phyloP scores from a whole-genome alignment of 176 grass and related monocot species.

The Musa beccarii region DNA sequence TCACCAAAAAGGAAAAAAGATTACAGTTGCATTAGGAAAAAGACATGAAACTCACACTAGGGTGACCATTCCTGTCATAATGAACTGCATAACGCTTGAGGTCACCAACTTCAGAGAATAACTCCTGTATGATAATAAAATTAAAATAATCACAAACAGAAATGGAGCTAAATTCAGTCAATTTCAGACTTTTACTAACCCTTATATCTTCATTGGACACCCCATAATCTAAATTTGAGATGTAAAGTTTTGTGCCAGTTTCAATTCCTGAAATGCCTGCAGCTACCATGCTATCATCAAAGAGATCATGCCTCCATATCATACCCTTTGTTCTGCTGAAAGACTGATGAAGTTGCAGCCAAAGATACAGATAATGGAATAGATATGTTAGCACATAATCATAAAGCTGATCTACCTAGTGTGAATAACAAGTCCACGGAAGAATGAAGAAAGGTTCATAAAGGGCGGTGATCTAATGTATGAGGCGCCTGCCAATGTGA shows the following conservation, averaged over 20 bases:
- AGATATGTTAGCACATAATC: constrained; percentile 45
- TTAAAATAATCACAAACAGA: background rate
- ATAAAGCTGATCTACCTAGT: constrained; percentile 18
- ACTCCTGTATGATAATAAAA: constrained; percentile 45
- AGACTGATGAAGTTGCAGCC: constrained; percentile 79
- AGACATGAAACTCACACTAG: constrained; percentile 54
- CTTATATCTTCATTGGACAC: constrained; percentile 91
- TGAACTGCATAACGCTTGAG: constrained; percentile 94
- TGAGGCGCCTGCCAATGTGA: no score
- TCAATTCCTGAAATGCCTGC: constrained; percentile 61
- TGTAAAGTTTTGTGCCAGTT: constrained; percentile 81
- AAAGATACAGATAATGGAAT: constrained; percentile 41
- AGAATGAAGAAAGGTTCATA: background rate
- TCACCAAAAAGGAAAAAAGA: background rate
- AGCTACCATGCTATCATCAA: constrained; percentile 72
- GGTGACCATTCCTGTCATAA: constrained; percentile 68
- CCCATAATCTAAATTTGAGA: constrained; percentile 93
- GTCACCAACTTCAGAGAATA: constrained; percentile 84
- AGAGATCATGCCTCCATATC: constrained; percentile 68
- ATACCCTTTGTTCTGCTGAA: constrained; percentile 83
- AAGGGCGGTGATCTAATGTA: no score
- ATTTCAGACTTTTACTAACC: constrained; percentile 39
- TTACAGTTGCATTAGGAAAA: background rate
- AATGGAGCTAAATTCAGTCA: constrained; percentile 8
- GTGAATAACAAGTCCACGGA: constrained; percentile 30